Conservation (phyloP, 2,329 filamentous ascomycete genomes). For the Neophaeococcomyces aloes region DNA sequence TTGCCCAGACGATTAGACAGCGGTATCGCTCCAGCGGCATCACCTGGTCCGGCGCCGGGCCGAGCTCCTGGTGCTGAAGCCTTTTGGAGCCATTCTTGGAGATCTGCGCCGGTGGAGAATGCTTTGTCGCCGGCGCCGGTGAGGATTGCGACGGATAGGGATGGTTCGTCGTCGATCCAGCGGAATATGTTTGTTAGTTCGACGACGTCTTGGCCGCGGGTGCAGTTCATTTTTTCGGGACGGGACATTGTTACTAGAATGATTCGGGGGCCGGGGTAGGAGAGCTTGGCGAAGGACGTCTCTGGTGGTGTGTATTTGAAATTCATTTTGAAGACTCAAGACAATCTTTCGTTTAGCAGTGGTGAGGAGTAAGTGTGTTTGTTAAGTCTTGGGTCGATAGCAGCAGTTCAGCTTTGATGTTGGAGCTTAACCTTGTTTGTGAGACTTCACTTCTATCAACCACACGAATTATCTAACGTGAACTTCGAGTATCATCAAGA, state of each 20-base stretch:
- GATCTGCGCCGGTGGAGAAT: conserved; percentile 36
- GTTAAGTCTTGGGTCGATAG: no score
- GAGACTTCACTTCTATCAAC: no score
- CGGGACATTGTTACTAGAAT: conserved; percentile 37
- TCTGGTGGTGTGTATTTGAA: neutral
- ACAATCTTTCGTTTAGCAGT: no score
- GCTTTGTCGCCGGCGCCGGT: conserved; percentile 35
- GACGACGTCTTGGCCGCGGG: conserved; percentile 23
- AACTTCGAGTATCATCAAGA: no score
- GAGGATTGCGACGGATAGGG: conserved; percentile 30
- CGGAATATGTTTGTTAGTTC: conserved; percentile 32
- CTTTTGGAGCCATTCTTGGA: conserved; percentile 29
- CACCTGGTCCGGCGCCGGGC: conserved; percentile 6
- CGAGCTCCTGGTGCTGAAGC: conserved; percentile 6
- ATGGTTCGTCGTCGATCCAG: conserved; percentile 36
- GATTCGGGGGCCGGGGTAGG: conserved; percentile 34
- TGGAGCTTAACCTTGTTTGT: no score
- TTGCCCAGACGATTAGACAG: conserved; percentile 49
- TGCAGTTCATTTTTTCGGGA: conserved; percentile 33
- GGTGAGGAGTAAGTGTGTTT: no score
- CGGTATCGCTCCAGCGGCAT: conserved; percentile 32
- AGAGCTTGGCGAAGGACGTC: conserved; percentile 16
- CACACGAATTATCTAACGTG: no score
- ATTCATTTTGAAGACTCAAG: neutral
- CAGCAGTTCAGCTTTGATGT: no score